These are phyloP conservation scores for Metschnikowia borealis DNA, from an alignment of 805 yeast species.

Conservation along the genomic window DNA sequence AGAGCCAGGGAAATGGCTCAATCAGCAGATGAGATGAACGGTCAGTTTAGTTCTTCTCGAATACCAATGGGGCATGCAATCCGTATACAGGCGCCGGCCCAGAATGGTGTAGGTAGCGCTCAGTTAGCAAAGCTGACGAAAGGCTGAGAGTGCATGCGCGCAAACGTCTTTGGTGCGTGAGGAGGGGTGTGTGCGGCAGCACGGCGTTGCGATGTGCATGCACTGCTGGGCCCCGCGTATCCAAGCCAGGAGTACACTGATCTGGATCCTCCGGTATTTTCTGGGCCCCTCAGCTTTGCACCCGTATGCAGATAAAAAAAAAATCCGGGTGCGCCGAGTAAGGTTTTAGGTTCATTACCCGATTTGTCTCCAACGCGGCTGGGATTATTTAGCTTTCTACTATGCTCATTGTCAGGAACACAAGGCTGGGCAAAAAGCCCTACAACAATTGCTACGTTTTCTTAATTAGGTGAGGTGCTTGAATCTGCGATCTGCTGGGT, in stretches of 20 bases:
- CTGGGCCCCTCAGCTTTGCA: not conserved
- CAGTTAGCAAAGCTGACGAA: not conserved
- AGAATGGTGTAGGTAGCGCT: not conserved
- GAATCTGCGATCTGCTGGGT: not conserved
- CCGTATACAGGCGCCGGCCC: not conserved
- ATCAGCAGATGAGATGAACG: not conserved
- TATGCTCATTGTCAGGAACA: not conserved
- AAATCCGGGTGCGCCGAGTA: not conserved
- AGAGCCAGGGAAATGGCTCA: not conserved
- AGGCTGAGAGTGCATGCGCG: slow-evolving; percentile 1
- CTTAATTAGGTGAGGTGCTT: not conserved
- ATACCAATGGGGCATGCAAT: not conserved
- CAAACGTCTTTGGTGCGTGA: slow-evolving; percentile 2
- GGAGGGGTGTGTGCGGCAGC: not conserved
- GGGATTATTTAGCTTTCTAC: not conserved
- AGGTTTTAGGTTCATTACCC: not conserved
- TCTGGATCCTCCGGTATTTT: not conserved
- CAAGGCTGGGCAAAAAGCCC: too few species aligned
- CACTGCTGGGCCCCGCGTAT: not conserved
- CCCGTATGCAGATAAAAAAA: not conserved
- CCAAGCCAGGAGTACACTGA: not conserved
- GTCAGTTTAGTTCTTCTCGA: not conserved
- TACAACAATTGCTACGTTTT: not conserved
- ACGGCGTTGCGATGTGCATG: slow-evolving; percentile 4
- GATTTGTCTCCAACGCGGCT: not conserved